These are phyloP conservation scores for Citrus australasica DNA, from an alignment of 345 rosid species.

Conservation along the genomic window DNA sequence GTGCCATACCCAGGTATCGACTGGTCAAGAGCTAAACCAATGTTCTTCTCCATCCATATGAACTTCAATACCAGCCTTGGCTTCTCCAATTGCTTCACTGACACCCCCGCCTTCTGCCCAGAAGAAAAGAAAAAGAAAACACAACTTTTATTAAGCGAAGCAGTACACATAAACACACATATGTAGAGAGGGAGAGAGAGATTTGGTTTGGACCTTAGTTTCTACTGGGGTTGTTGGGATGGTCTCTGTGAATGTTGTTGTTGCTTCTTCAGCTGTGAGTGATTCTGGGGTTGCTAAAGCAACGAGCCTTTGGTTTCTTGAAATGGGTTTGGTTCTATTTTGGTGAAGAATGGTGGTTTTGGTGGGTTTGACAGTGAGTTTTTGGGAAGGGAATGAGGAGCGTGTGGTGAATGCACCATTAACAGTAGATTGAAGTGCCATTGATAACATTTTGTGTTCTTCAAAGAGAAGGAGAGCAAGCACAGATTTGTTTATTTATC, in stretches of 20 bases:
- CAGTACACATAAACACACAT: neutral
- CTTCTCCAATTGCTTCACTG: slow-evolving; percentile 47
- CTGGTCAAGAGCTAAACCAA: slow-evolving; percentile 70
- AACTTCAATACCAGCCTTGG: slow-evolving; percentile 69
- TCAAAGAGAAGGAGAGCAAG: neutral
- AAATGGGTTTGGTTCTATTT: slow-evolving; percentile 22
- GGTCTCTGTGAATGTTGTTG: slow-evolving; percentile 10
- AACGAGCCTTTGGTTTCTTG: slow-evolving; percentile 29
- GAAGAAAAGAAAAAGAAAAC: neutral
- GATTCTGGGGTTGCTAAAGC: slow-evolving; percentile 48
- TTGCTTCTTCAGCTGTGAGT: slow-evolving; percentile 28
- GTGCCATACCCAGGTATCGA: slow-evolving; percentile 70
- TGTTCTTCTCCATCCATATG: slow-evolving; percentile 91
- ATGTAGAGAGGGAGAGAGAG: neutral
- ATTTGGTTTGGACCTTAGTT: slow-evolving; percentile 25
- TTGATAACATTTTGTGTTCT: slow-evolving; percentile 34
- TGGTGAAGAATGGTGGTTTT: slow-evolving; percentile 11
- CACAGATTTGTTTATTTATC: neutral
- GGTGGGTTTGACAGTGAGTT: slow-evolving; percentile 9
- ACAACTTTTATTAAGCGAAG: neutral
- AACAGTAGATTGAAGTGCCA: slow-evolving; percentile 35
- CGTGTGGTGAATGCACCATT: slow-evolving; percentile 21
- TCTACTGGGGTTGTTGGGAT: slow-evolving; percentile 20
- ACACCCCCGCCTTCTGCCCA: slow-evolving; percentile 33
- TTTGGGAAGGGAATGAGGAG: slow-evolving; percentile 20